Evolutionary conservation across 176 grass and related monocot species (phyloP).

Genomic region (Melocanna baccifera): DNA sequence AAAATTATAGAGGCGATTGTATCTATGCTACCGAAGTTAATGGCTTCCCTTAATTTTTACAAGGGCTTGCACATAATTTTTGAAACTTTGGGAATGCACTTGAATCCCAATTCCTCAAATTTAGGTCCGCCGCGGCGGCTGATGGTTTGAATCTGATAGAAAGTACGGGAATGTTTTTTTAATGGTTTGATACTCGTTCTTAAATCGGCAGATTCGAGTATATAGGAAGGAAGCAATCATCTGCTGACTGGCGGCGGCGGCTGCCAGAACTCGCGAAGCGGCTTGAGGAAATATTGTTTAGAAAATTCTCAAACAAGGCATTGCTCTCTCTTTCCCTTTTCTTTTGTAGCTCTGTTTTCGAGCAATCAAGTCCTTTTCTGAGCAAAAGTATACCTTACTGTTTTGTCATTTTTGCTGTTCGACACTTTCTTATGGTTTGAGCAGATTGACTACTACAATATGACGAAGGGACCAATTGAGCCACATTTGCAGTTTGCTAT

Average conservation of each 20-base stretch:
- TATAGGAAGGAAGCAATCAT: slow-evolving; percentile 35
- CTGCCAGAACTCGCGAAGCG: slow-evolving; percentile 42
- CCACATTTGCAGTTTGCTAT: slow-evolving; percentile 52
- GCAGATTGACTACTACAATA: slow-evolving; percentile 73
- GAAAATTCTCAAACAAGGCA: slow-evolving; percentile 60
- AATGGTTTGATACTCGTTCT: not conserved
- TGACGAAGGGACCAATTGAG: slow-evolving; percentile 60
- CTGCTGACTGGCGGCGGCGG: slow-evolving; percentile 35
- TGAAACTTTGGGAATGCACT: not conserved
- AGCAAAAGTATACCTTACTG: slow-evolving; percentile 13
- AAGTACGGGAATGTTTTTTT: not conserved
- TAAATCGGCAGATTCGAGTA: slow-evolving; percentile 33
- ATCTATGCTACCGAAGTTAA: not conserved
- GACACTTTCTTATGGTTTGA: slow-evolving; percentile 25
- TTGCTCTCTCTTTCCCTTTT: slow-evolving; percentile 7
- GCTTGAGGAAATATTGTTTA: slow-evolving; percentile 59
- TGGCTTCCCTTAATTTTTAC: not conserved
- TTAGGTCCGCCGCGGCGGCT: not conserved
- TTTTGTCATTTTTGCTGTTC: slow-evolving; percentile 8
- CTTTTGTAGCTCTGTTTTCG: slow-evolving; percentile 7
- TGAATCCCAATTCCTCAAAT: not conserved
- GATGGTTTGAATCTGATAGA: not conserved
- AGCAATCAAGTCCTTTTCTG: slow-evolving; percentile 1
- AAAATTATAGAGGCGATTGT: not conserved
- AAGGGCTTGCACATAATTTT: not conserved